phyloP scores from a whole-genome alignment of 441 rosid species.

The Aleurites moluccanus region DNA sequence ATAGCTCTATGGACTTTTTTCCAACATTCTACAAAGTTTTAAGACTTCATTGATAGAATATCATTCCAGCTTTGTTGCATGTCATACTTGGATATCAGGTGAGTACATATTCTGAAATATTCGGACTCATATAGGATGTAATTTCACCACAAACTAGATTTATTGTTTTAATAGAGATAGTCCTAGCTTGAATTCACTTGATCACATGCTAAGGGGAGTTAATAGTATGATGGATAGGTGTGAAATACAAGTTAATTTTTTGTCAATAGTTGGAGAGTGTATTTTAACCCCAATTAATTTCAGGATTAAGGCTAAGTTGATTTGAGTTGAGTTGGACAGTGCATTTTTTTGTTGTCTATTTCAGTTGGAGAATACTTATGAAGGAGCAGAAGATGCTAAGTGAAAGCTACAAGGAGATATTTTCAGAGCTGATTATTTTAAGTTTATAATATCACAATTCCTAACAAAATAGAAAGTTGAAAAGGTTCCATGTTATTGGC shows the following conservation, averaged over 20 bases:
- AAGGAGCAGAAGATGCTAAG: not conserved
- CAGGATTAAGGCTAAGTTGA: no score
- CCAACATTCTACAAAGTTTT: not conserved
- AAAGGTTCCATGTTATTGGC: not conserved
- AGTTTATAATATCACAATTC: not conserved
- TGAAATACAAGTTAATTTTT: not conserved
- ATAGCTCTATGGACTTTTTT: not conserved
- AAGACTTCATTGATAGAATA: not conserved
- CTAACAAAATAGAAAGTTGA: not conserved
- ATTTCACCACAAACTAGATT: not conserved
- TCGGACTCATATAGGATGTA: conserved; percentile 9
- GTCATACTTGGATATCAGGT: not conserved
- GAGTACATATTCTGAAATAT: not conserved
- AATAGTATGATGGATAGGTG: not conserved
- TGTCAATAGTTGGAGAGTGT: not conserved
- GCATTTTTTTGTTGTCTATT: not conserved
- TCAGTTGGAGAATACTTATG: not conserved
- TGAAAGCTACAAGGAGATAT: not conserved
- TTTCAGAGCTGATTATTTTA: not conserved
- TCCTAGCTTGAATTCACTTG: not conserved
- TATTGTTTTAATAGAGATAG: not conserved
- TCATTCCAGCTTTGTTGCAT: no score
- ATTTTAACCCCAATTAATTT: no score
- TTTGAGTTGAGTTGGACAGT: not conserved
- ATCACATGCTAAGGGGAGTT: not conserved